Evolutionary conservation across 2,329 filamentous ascomycete species (phyloP), one percentile per base, ranked within the genome.

Genomic region (Trichoderma sp.): DNA sequence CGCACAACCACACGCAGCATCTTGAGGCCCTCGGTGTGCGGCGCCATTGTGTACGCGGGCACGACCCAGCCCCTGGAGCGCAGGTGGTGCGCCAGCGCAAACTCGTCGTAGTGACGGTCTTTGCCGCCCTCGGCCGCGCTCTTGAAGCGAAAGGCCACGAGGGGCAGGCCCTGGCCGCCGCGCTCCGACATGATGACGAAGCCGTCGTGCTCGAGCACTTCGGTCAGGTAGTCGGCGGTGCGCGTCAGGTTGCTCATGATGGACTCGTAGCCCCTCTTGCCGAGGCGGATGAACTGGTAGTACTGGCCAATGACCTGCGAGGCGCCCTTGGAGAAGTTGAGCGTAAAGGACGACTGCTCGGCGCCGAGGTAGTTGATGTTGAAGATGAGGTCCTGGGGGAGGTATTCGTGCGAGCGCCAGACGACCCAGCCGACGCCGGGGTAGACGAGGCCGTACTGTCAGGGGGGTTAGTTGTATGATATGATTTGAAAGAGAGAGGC

Each of bases 291-390:
- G 77, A 98, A 87, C 82, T 97, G 94, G 83, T 98, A 97, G 83
- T 97, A 98, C 81, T 98, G 95, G 32, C 93, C 95, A 71, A 98
- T 97, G 76, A 97, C 92, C 78, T 97, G 94, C 6, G 91, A 93
- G 14, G 95, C 95, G 68, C 94, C 94, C 80, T 97, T 97, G 77
- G 92, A 96, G 84, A 98, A 98, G 85, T 98, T 98, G 70, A 98
- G 89, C 0, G 95, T 97, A 83, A 97, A 97, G 3, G 93, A 97
- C 2, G 94, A 91, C 79, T 98, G 95, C 77, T 97, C 93, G 13
- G 95, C 94, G 60, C 95, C 95, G 6, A 97, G 90, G 82, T 98
- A 98, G 86, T 97, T 97, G 87, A 98, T 97, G 86, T 97, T 97
- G 88, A 98, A 98, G 75, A 98, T 93, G 26, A 97, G 89, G 76